Evolutionary conservation across 306 rosid genomes (phyloP), one percentile per base, ranked within the genome.

Genomic region (Quercus parvula): DNA sequence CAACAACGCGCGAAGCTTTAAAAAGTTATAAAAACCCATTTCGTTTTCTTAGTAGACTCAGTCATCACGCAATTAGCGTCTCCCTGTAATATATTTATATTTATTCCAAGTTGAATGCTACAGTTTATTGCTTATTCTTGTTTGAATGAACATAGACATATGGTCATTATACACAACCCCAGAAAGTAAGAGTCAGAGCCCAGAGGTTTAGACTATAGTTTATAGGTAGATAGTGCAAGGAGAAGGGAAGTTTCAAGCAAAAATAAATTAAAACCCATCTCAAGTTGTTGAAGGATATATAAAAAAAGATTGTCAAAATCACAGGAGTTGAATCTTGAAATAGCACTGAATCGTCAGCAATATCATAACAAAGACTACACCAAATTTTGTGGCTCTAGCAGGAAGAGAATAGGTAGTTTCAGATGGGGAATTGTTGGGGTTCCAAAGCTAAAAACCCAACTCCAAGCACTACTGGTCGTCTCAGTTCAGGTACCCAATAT

Each of bases 341-440:
- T 41, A 75, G 18, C 33, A 1, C 54, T 15, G 7, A 25, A 56
- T 8, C 51, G 2, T 62, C 35, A 62, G 38, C 73, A 69, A 7
- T 15, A 28, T 12, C 24, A 5, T 52, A 75, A 46, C 22, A 59
- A 49, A 67, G 51, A 28, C 20, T 15, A 61, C 56, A 30, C 52
- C n/a, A 20, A 28, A 11, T 19, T 74, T 4, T 44, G 58, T 44
- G 14, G 59, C 35, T 33, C 22, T 66, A 55, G 31, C 17, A 24
- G 49, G 54, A 78, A 75, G 69, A 76, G 77, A 56, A 38, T 73
- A 46, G 61, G 62, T 44, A 4, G 73, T 52, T 79, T 71, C 22
- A 74, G 56, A 94, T 94, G 98, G 98, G 98, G 64, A 90, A n/a
- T 85, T 94, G 98, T 84, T 94, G 90, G 92, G 83, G 88, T 83